These are phyloP conservation scores for Tricholoma flavovirens DNA, from an alignment of 768 basidiomycete genomes.

Conservation along the genomic window DNA sequence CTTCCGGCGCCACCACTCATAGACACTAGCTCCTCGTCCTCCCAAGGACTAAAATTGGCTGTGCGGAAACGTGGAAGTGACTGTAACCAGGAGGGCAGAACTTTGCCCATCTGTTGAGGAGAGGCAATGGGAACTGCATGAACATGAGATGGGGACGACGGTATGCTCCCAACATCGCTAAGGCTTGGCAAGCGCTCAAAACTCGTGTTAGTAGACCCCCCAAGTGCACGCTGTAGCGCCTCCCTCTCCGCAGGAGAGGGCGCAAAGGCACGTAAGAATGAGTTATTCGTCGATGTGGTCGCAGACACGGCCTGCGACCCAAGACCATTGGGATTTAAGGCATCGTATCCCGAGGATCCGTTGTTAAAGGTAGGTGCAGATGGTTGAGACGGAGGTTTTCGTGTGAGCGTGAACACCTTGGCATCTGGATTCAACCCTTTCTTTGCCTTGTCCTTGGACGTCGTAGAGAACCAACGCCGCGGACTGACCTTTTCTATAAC, in stretches of 20 bases:
- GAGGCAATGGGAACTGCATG: slow-evolving; percentile 31
- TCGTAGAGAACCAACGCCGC: slow-evolving; percentile 43
- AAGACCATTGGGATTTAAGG: slow-evolving; percentile 58
- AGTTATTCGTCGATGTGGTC: slow-evolving; percentile 39
- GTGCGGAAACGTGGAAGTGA: slow-evolving; percentile 61
- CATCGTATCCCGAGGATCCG: slow-evolving; percentile 35
- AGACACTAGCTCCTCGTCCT: slow-evolving; percentile 52
- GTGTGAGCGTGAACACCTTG: slow-evolving; percentile 67
- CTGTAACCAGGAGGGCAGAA: slow-evolving; percentile 63
- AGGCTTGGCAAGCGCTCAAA: slow-evolving; percentile 74
- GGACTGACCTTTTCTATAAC: slow-evolving; percentile 27
- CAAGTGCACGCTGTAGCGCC: slow-evolving; percentile 73
- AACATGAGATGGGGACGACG: slow-evolving; percentile 56
- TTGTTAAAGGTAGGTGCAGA: slow-evolving; percentile 9
- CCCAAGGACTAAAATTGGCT: slow-evolving; percentile 79
- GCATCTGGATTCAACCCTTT: slow-evolving; percentile 82
- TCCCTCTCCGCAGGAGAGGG: slow-evolving; percentile 86
- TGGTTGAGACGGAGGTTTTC: slow-evolving; percentile 20
- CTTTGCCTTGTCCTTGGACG: slow-evolving; percentile 43
- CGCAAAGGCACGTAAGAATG: slow-evolving; percentile 74
- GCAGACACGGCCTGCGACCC: slow-evolving; percentile 28
- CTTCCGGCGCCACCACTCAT: slow-evolving; percentile 6
- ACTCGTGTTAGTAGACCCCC: slow-evolving; percentile 67
- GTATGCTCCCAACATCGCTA: slow-evolving; percentile 68
- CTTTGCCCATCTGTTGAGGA: slow-evolving; percentile 24